Evolutionary conservation across 257 asterid genomes (phyloP).

Genomic region (Solanum arcanum): DNA sequence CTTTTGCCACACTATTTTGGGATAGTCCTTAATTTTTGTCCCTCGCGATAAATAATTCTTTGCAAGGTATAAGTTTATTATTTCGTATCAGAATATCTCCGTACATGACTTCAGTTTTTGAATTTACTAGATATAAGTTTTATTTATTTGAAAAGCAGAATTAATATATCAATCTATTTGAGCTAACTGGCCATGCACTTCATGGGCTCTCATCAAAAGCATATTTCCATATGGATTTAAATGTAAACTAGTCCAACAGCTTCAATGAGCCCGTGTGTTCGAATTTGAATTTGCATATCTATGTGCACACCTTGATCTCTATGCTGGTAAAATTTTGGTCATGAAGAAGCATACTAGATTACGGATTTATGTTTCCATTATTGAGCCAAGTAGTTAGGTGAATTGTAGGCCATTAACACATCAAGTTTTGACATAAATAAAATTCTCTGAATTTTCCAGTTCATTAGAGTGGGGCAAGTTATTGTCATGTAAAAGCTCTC

Average conservation of each 20-base stretch:
- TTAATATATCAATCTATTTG: background rate
- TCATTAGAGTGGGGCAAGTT: background rate
- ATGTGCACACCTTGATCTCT: background rate
- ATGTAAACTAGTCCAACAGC: background rate
- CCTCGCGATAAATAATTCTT: background rate
- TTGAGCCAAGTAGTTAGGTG: background rate
- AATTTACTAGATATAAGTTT: no score
- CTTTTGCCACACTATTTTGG: background rate
- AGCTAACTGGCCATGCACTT: background rate
- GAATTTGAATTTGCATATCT: background rate
- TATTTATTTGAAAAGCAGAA: background rate
- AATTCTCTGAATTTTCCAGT: background rate
- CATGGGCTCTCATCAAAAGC: background rate
- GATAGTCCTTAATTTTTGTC: background rate
- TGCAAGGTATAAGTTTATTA: background rate
- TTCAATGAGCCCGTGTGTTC: background rate
- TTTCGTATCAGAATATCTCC: background rate
- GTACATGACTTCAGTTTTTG: background rate
- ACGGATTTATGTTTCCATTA: background rate
- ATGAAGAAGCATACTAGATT: background rate
- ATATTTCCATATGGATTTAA: background rate
- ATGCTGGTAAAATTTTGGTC: background rate
- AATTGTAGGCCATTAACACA: background rate
- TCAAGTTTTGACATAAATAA: background rate
- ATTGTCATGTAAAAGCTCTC: background rate